phyloP scores from a whole-genome alignment of 345 rosid genomes.

The Moringa oleifera region DNA sequence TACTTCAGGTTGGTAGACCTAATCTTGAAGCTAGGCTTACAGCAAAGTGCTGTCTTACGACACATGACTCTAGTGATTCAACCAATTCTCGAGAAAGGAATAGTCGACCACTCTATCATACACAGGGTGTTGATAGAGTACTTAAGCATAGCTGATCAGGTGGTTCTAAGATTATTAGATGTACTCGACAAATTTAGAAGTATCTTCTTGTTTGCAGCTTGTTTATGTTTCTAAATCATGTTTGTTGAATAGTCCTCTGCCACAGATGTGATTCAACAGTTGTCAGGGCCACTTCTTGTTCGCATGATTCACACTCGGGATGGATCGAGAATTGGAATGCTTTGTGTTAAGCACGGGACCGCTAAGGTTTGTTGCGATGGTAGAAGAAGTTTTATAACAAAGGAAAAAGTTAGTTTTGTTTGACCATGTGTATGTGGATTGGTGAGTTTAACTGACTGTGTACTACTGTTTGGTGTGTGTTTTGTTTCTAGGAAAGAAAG shows the following conservation, averaged over 20 bases:
- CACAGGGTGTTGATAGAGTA: slow-evolving; percentile 79
- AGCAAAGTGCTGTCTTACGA: slow-evolving; percentile 60
- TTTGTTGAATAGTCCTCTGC: slow-evolving; percentile 62
- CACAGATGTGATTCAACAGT: slow-evolving; percentile 65
- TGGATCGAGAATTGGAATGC: slow-evolving; percentile 80
- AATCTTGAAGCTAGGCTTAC: slow-evolving; percentile 64
- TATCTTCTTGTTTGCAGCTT: slow-evolving; percentile 3
- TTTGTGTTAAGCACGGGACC: slow-evolving; percentile 86
- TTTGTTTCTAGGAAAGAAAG: slow-evolving; percentile 70
- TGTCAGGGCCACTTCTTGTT: slow-evolving; percentile 72
- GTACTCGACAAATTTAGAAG: neutral
- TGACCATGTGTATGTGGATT: slow-evolving; percentile 7
- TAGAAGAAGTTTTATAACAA: neutral
- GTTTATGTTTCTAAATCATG: slow-evolving; percentile 21
- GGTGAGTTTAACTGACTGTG: neutral
- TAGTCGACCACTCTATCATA: slow-evolving; percentile 78
- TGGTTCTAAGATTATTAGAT: slow-evolving; percentile 8
- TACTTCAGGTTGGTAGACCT: slow-evolving; percentile 69
- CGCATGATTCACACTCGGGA: slow-evolving; percentile 96
- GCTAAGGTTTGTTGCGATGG: slow-evolving; percentile 59
- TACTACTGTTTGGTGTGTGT: neutral
- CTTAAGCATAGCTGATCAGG: slow-evolving; percentile 79
- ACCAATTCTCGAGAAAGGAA: slow-evolving; percentile 93
- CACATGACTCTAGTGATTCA: slow-evolving; percentile 76
- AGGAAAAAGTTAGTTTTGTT: neutral